Conservation (phyloP, 2,329 filamentous ascomycete species). For the Fusarium sp. region DNA sequence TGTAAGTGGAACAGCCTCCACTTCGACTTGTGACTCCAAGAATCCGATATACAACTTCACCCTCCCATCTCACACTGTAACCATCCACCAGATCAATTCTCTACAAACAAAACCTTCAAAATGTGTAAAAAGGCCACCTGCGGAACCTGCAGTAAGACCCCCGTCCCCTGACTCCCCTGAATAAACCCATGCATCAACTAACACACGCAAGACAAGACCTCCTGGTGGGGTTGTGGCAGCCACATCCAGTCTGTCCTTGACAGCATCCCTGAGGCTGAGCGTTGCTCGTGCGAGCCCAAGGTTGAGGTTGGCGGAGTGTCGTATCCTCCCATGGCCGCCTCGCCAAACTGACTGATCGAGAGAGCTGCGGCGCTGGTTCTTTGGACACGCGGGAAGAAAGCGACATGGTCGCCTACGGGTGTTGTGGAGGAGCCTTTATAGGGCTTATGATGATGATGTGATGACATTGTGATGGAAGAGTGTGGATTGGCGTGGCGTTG, state of each 20-base stretch:
- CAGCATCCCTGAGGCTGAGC: conserved; percentile 66
- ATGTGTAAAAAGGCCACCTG: conserved; percentile 78
- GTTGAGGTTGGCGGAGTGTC: conserved; percentile 70
- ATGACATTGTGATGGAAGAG: neutral
- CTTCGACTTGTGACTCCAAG: conserved; percentile 16
- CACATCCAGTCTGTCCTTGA: conserved; percentile 75
- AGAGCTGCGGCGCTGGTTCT: conserved; percentile 49
- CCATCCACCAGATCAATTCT: neutral
- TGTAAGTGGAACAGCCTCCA: conserved; percentile 25
- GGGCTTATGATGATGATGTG: conserved; percentile 9
- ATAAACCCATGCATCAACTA: neutral
- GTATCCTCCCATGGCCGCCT: conserved; percentile 74
- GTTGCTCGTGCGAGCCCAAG: conserved; percentile 76
- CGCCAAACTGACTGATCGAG: conserved; percentile 56
- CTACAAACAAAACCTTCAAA: conserved; percentile 5
- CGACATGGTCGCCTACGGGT: conserved; percentile 49
- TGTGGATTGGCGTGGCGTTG: conserved; percentile 13
- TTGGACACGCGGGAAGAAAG: conserved; percentile 49
- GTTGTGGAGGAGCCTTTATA: conserved; percentile 51
- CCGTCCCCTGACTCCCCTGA: neutral
- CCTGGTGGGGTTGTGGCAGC: conserved; percentile 75
- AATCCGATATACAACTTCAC: conserved; percentile 10
- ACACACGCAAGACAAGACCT: conserved; percentile 42
- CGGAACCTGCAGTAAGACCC: conserved; percentile 70
- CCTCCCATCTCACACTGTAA: neutral